Conservation (phyloP, 2,329 filamentous ascomycete genomes). For the Calonectria montana region DNA sequence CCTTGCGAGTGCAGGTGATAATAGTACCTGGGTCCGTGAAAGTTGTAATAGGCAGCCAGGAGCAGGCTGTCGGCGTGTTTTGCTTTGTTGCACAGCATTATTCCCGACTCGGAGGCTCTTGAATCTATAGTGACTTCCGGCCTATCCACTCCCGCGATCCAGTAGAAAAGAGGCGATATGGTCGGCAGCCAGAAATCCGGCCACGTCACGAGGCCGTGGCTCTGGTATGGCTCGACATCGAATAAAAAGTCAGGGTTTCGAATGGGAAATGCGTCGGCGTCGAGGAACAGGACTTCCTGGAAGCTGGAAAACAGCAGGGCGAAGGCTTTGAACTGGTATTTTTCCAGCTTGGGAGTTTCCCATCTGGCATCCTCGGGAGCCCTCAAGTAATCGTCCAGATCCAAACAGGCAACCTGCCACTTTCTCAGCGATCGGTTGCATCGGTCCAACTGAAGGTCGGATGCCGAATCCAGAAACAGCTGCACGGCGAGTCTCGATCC, state of each 20-base stretch:
- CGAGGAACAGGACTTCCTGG: slow-evolving; percentile 35
- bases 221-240: slow-evolving; percentile 31
- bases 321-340: slow-evolving; percentile 36
- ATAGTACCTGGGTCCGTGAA: slow-evolving; percentile 35
- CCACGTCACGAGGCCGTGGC: slow-evolving; percentile 35
- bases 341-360: slow-evolving; percentile 23
- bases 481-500: slow-evolving; percentile 32
- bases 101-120: slow-evolving; percentile 33
- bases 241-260: slow-evolving; percentile 32
- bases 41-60: slow-evolving; percentile 39
- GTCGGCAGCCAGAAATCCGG: slow-evolving; percentile 42
- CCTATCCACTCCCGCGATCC: slow-evolving; percentile 26
- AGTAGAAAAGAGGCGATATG: slow-evolving; percentile 36
- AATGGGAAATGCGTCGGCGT: slow-evolving; percentile 38
- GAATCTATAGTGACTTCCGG: slow-evolving; percentile 34
- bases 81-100: slow-evolving; percentile 36
- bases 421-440: slow-evolving; percentile 21
- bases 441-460: slow-evolving; percentile 13
- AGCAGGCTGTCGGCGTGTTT: slow-evolving; percentile 36
- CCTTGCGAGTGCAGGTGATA: slow-evolving; percentile 41
- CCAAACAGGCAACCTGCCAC: slow-evolving; percentile 29
- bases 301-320: slow-evolving; percentile 39
- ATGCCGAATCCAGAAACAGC: slow-evolving; percentile 34
- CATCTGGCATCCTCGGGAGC: slow-evolving; percentile 5
- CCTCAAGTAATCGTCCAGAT: slow-evolving; percentile 35